A percentile compares a stretch with the other conserved stretches of the same genome.
phyloP scores from a whole-genome alignment of 768 basidiomycete genomes.

The Rossbeevera mucosa region DNA sequence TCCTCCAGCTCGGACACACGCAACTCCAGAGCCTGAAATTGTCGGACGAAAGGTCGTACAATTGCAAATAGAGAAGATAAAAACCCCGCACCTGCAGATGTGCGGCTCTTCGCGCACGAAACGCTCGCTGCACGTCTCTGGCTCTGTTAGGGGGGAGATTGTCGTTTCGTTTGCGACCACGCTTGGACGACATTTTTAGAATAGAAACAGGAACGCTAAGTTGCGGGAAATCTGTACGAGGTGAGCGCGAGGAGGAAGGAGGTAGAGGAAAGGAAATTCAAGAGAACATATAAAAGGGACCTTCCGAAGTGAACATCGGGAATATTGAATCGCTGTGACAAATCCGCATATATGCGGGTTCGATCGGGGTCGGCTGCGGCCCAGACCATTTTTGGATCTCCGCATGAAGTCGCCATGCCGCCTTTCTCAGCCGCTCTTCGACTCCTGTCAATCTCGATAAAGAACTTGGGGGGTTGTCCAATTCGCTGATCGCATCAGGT shows the following conservation, averaged over 20 bases:
- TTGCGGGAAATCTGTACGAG: constrained; percentile 17
- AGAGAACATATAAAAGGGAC: constrained; percentile 38
- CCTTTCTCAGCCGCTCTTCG: constrained; percentile 14
- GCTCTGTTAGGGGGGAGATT: constrained; percentile 65
- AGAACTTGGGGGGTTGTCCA: not conserved
- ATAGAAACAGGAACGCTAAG: constrained; percentile 8
- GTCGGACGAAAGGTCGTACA: constrained; percentile 29
- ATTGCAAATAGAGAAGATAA: constrained; percentile 38
- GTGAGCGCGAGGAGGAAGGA: constrained; percentile 31
- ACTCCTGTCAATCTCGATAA: constrained; percentile 24
- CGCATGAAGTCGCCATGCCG: constrained; percentile 29
- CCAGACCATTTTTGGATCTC: constrained; percentile 34
- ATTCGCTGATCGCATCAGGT: not conserved
- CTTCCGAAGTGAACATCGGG: constrained; percentile 33
- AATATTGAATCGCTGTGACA: constrained; percentile 32
- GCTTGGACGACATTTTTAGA: constrained; percentile 72
- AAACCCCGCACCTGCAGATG: constrained; percentile 64
- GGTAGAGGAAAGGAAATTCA: constrained; percentile 32
- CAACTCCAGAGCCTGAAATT: constrained; percentile 67
- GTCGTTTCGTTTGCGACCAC: constrained; percentile 75
- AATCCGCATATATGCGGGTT: constrained; percentile 32
- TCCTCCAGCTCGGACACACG: constrained; percentile 80
- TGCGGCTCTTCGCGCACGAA: constrained; percentile 82
- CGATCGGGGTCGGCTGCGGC: constrained; percentile 37
- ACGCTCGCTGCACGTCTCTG: constrained; percentile 84